Evolutionary conservation across 768 basidiomycete species (phyloP).

Genomic region (Kwoniella newhampshirensis): DNA sequence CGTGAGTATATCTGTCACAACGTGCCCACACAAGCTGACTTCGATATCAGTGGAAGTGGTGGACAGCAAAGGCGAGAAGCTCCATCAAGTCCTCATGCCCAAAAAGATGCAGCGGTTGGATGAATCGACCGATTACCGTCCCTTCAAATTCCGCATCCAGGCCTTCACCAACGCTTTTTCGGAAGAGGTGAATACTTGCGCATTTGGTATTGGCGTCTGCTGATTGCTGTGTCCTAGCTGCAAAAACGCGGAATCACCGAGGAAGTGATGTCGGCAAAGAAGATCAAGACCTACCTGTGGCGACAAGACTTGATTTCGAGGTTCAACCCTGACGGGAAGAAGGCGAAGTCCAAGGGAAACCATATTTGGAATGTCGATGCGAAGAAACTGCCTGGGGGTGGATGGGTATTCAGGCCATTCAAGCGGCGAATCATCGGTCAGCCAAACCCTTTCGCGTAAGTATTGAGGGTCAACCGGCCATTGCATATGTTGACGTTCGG

Average conservation of each 20-base stretch:
- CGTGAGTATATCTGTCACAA: conserved; percentile 58
- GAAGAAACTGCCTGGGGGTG: conserved; percentile 64
- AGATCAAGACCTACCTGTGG: conserved; percentile 94
- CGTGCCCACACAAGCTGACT: background rate
- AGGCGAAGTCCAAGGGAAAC: conserved; percentile 98
- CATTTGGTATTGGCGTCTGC: background rate
- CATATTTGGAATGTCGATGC: conserved; percentile 99
- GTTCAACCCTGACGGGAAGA: conserved; percentile 98
- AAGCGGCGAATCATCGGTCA: conserved; percentile 80
- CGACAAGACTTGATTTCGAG: conserved; percentile 84
- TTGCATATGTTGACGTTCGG: background rate
- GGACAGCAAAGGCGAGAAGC: conserved; percentile 91
- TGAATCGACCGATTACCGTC: conserved; percentile 93
- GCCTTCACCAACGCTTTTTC: conserved; percentile 95
- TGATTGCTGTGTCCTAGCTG: conserved; percentile 58
- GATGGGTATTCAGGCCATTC: conserved; percentile 87
- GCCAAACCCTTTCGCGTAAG: conserved; percentile 70
- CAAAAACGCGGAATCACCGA: conserved; percentile 82
- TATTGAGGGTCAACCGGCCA: background rate
- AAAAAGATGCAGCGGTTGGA: conserved; percentile 95
- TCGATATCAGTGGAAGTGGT: conserved; percentile 73
- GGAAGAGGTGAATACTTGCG: conserved; percentile 65
- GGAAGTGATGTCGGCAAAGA: conserved; percentile 95
- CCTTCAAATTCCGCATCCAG: conserved; percentile 98
- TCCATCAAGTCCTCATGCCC: conserved; percentile 97